Conservation (phyloP, 192 early-diverging fungal species). For the Chytriomyces confervae region DNA sequence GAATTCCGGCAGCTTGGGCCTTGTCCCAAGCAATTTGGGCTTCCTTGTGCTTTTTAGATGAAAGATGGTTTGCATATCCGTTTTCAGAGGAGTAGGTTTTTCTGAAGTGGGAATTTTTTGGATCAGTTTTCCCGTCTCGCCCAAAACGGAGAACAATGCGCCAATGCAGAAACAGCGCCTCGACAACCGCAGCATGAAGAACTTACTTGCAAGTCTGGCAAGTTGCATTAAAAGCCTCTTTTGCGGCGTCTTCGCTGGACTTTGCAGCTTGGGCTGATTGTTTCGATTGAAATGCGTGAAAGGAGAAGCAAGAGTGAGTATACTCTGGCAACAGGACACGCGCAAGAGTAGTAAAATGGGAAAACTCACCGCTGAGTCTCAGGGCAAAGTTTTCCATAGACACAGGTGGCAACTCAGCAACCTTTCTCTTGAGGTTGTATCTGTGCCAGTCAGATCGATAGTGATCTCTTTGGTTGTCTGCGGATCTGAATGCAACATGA, state of each 20-base stretch:
- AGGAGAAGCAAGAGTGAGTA: not conserved
- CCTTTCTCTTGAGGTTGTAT: constrained; percentile 98
- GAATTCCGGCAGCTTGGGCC: constrained; percentile 7
- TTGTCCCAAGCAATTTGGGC: constrained; percentile 41
- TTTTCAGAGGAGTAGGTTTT: constrained; percentile 80
- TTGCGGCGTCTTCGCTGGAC: constrained; percentile 25
- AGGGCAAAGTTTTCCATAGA: constrained; percentile 79
- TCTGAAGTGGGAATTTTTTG: constrained; percentile 23
- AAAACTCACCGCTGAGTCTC: constrained; percentile 59
- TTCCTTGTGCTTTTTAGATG: constrained; percentile 97
- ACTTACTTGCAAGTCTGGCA: constrained; percentile 33
- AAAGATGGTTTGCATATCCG: constrained; percentile 85
- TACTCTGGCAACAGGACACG: not conserved
- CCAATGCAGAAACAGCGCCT: not conserved
- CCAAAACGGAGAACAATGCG: not conserved
- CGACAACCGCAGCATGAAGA: constrained; percentile 2
- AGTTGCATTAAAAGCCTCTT: constrained; percentile 8
- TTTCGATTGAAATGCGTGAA: not conserved
- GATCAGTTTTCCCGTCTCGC: not conserved
- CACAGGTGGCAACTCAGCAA: constrained; percentile 88
- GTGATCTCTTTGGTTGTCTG: constrained; percentile 90
- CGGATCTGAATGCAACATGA: constrained; percentile 89
- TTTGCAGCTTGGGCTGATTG: constrained; percentile 23
- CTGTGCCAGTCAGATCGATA: constrained; percentile 98
- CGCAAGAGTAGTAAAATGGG: not conserved